Conservation (phyloP, 768 basidiomycete species). For the Boletus rubroflammeus region DNA sequence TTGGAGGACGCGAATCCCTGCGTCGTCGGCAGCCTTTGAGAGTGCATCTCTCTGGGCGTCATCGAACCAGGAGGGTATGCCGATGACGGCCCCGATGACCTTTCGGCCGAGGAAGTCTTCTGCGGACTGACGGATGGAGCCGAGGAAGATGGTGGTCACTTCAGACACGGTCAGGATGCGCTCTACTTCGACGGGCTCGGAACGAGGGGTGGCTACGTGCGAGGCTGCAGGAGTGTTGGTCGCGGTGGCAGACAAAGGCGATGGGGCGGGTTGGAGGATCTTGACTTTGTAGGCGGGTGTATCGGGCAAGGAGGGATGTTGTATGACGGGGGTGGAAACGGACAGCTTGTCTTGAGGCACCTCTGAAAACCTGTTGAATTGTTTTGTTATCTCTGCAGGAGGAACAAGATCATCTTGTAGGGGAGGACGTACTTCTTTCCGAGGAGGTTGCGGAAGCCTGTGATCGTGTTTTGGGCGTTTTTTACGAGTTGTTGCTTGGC, state of each 20-base stretch:
- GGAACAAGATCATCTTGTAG: no score
- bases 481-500: slow-evolving; percentile 94
- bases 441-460: slow-evolving; percentile 89
- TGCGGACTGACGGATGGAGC: slow-evolving; percentile 80
- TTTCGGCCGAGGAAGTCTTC: slow-evolving; percentile 85
- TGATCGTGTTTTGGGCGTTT: slow-evolving; percentile 90
- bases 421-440: slow-evolving; percentile 72
- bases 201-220: slow-evolving; percentile 65
- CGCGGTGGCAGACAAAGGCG: slow-evolving; percentile 56
- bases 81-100: slow-evolving; percentile 78
- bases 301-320: slow-evolving; percentile 67
- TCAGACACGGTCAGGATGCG: slow-evolving; percentile 81
- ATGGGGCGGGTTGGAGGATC: slow-evolving; percentile 73
- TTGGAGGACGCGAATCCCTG: slow-evolving; percentile 81
- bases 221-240: slow-evolving; percentile 64
- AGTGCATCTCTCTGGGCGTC: slow-evolving; percentile 67
- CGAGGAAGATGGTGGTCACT: slow-evolving; percentile 80
- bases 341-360: slow-evolving; percentile 51
- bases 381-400: background rate
- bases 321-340: slow-evolving; percentile 67
- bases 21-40: slow-evolving; percentile 67
- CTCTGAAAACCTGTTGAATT: slow-evolving; percentile 67
- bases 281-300: slow-evolving; percentile 83
- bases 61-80: slow-evolving; percentile 74
- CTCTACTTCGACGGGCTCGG: slow-evolving; percentile 60